A percentile compares a stretch with the other conserved stretches of the same genome.
These are phyloP conservation scores for Paratinospora sagittata DNA, from an alignment of 164 flowering plant genomes.

Conservation along the genomic window DNA sequence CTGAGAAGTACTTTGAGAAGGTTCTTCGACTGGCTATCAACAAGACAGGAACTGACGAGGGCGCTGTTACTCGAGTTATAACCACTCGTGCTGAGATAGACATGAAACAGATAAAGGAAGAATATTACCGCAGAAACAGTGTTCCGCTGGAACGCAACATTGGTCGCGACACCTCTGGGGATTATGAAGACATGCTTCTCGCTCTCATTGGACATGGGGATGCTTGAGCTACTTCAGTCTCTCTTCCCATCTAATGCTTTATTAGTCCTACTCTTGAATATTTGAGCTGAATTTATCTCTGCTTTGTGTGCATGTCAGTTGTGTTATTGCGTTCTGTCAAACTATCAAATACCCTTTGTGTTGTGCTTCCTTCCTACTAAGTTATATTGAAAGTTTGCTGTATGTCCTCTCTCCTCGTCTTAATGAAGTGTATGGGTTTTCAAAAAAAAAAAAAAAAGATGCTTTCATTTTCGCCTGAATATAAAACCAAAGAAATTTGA, in stretches of 20 bases:
- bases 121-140: conserved; percentile 45
- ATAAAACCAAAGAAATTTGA: too few relatives aligned
- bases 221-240: conserved; percentile 1
- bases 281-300: background rate
- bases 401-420: too few relatives aligned
- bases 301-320: background rate
- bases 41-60: conserved; percentile 56
- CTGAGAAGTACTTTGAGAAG: conserved; percentile 59
- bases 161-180: conserved; percentile 45
- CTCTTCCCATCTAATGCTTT: background rate
- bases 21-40: conserved; percentile 44
- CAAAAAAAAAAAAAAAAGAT: too few relatives aligned
- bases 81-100: conserved; percentile 60
- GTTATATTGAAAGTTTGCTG: background rate
- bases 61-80: conserved; percentile 58
- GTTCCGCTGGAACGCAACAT: conserved; percentile 52
- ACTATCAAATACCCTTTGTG: background rate
- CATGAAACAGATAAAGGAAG: conserved; percentile 46
- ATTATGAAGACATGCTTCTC: conserved; percentile 53
- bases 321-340: background rate
- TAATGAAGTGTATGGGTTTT: too few relatives aligned
- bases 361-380: background rate
- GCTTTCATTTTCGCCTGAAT: too few relatives aligned
- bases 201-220: conserved; percentile 39
- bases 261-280: too few relatives aligned